A percentile compares a stretch with the other conserved stretches of the same genome.
Conservation (phyloP, 192 early-diverging fungal genomes). For the Mortierella hygrophila region DNA sequence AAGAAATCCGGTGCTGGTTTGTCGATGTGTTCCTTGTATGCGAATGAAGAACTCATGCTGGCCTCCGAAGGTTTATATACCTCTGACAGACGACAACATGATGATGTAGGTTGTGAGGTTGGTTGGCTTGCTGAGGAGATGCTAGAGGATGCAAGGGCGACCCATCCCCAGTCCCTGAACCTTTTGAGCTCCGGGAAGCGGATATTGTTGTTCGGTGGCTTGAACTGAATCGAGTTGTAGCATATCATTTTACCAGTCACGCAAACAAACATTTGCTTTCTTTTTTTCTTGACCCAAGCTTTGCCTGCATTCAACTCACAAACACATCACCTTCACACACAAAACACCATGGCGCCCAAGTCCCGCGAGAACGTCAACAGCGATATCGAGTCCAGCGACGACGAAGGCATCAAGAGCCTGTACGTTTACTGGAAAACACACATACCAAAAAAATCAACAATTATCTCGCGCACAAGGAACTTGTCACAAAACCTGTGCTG, state of each 20-base stretch:
- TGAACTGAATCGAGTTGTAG: neutral
- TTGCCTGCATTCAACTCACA: neutral
- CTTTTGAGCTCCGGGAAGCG: conserved; percentile 1
- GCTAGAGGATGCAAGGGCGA: neutral
- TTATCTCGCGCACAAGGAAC: neutral
- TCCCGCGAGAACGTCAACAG: conserved; percentile 39
- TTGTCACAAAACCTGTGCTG: neutral
- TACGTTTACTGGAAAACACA: conserved; percentile 1
- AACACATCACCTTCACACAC: neutral
- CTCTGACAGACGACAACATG: conserved; percentile 31
- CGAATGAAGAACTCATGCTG: neutral
- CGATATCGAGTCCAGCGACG: conserved; percentile 45
- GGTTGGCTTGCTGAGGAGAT: neutral
- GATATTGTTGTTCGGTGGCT: conserved; percentile 1
- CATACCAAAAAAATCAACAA: neutral
- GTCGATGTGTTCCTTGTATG: neutral
- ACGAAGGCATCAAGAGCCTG: conserved; percentile 53
- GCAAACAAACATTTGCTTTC: conserved; percentile 8
- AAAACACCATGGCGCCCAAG: conserved; percentile 32
- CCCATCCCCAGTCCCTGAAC: neutral
- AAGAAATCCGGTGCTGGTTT: neutral
- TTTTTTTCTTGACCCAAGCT: neutral
- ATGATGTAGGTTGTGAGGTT: neutral
- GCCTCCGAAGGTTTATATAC: neutral
- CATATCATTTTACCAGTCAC: neutral